Conservation (phyloP, 257 asterid species). For the Solanum dulcamara region DNA sequence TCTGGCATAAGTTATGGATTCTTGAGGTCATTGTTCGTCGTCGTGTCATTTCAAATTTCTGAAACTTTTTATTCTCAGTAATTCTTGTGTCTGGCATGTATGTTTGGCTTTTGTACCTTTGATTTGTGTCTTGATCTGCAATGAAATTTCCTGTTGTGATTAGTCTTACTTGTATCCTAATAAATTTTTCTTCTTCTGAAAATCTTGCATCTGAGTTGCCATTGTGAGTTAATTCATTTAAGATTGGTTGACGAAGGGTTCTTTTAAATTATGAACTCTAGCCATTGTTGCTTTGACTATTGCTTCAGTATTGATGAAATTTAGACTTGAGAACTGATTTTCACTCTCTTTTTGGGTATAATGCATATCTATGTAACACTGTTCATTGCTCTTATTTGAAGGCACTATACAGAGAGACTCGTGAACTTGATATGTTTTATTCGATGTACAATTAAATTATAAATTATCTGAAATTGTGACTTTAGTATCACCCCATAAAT, state of each 20-base stretch:
- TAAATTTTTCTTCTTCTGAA: background rate
- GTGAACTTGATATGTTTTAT: too few relatives aligned
- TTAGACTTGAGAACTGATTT: too few relatives aligned
- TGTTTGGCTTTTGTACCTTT: conserved; percentile 3
- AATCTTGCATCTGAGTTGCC: background rate
- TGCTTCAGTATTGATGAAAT: too few relatives aligned
- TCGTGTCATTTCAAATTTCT: background rate
- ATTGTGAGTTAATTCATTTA: background rate
- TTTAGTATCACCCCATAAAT: too few relatives aligned
- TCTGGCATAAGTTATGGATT: conserved; percentile 5
- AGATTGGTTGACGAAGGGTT: background rate
- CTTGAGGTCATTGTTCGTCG: background rate
- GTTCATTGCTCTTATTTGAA: too few relatives aligned
- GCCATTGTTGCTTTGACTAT: too few relatives aligned
- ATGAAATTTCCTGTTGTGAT: conserved; percentile 5
- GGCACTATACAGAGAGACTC: too few relatives aligned
- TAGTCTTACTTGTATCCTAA: background rate
- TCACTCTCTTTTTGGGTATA: too few relatives aligned
- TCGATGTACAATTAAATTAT: too few relatives aligned
- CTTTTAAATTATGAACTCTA: too few relatives aligned
- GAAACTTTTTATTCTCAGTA: background rate
- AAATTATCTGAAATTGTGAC: too few relatives aligned
- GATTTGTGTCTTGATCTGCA: conserved; percentile 12
- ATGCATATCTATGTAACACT: too few relatives aligned
- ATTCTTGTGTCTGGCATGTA: background rate